These are phyloP conservation scores for Solanum rostratum DNA, from an alignment of 257 asterid genomes.

Conservation along the genomic window DNA sequence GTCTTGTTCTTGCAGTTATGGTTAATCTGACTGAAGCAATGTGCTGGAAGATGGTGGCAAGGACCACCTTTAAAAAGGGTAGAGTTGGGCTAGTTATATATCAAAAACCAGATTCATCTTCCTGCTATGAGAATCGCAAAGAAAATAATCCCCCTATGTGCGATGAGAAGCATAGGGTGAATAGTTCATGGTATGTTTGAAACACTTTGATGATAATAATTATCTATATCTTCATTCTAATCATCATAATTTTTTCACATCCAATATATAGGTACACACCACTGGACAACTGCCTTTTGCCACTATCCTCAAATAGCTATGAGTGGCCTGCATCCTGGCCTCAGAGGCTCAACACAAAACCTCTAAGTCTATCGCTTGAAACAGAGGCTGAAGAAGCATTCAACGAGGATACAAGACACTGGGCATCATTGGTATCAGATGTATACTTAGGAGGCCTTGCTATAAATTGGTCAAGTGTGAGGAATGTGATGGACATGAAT, in stretches of 20 bases:
- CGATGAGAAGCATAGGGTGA: conserved; percentile 32
- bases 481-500: conserved; percentile 94
- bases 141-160: conserved; percentile 65
- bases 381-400: conserved; percentile 51
- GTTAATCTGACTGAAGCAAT: conserved; percentile 63
- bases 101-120: conserved; percentile 69
- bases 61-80: conserved; percentile 24
- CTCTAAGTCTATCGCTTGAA: conserved; percentile 41
- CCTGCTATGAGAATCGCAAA: conserved; percentile 60
- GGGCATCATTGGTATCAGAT: conserved; percentile 77
- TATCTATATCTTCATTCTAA: neutral
- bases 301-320: conserved; percentile 13
- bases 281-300: conserved; percentile 66
- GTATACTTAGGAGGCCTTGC: conserved; percentile 62
- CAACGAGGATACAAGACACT: conserved; percentile 60
- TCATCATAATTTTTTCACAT: neutral
- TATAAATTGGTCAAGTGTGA: conserved; percentile 58
- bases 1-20: conserved; percentile 58
- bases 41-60: conserved; percentile 76
- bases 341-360: conserved; percentile 53
- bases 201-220: neutral
- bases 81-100: conserved; percentile 62
- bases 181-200: conserved; percentile 52
- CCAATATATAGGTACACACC: conserved; percentile 54
- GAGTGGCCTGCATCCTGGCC: conserved; percentile 95